Evolutionary conservation across 2,329 filamentous ascomycete species (phyloP), one percentile per base, ranked within the genome.

Genomic region (Colletotrichum echinochloae): DNA sequence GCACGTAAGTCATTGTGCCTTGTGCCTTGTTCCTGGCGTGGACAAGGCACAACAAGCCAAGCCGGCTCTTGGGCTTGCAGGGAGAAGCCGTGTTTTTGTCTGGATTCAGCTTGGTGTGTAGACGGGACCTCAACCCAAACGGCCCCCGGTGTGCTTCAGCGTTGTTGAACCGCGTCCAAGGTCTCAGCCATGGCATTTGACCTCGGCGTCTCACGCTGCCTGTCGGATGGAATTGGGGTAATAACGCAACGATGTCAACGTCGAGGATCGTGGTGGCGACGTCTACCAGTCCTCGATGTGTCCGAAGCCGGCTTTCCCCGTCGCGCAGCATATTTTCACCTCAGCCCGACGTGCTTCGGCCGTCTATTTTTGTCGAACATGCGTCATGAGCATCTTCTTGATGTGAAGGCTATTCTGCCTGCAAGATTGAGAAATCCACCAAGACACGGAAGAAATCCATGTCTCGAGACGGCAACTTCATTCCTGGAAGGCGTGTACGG

Each of bases 11-110:
- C 28, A 52, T 67, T 39, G 64, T 70, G 23, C 44, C n/a, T n/a
- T n/a, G n/a, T n/a, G n/a, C n/a, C n/a, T n/a, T n/a, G n/a, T n/a
- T n/a, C n/a, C n/a, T n/a, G n/a, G n/a, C n/a, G n/a, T n/a, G n/a
- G n/a, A n/a, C n/a, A n/a, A 26, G 7, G 41, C 41, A 9, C 41
- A 44, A n/a, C 52, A 28, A n/a, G n/a, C n/a, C 52, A 28, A 67
- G 57, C 57, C 67, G 67, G 64, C 57, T 61, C 63, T 49, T 46
- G 56, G 49, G 48, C 33, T 51, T 62, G 62, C 67, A 70, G 67
- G 64, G 57, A 64, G 28, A 37, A n/a, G 37, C 20, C 52, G 51
- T 52, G 44, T 5, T 5, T 33, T 44, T 44, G 41, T 44, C 56
- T 37, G 57, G 39, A 35, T 26, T 49, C 61, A 67, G 52, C 28